phyloP scores from a whole-genome alignment of 2,329 filamentous ascomycete species.

The Chaetomium sp. region DNA sequence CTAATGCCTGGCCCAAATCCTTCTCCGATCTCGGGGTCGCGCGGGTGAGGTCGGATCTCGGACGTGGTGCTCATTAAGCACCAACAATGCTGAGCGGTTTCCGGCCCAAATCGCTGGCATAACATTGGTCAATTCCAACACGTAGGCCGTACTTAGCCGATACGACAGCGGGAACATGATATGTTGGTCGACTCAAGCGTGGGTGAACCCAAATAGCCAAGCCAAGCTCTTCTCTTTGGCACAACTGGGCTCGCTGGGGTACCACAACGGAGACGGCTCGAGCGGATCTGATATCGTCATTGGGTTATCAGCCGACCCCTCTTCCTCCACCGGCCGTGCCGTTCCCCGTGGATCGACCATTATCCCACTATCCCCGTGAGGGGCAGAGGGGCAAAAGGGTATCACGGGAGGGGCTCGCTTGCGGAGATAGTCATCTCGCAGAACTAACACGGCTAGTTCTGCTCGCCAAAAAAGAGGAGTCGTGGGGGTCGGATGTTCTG shows the following conservation, averaged over 20 bases:
- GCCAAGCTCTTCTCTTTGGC: too few species aligned
- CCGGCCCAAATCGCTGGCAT: neutral
- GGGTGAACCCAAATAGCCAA: neutral
- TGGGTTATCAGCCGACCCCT: slow-evolving; percentile 3
- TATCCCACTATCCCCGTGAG: neutral
- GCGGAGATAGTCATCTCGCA: neutral
- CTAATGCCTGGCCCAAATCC: neutral
- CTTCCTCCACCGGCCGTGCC: neutral
- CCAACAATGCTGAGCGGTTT: slow-evolving; percentile 10
- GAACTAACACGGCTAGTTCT: neutral
- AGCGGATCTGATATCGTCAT: slow-evolving; percentile 11
- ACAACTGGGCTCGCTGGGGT: neutral
- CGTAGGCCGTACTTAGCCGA: slow-evolving; percentile 10
- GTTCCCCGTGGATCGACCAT: neutral
- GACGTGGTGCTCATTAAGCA: neutral
- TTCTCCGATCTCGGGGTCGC: slow-evolving; percentile 9
- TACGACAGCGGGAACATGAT: neutral
- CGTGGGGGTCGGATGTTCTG: slow-evolving; percentile 5
- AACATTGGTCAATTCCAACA: neutral
- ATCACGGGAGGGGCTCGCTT: neutral
- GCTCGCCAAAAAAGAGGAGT: neutral
- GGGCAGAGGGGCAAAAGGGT: too few species aligned
- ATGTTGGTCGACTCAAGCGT: neutral
- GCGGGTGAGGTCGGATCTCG: neutral
- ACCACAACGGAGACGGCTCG: neutral